Conservation (phyloP, 2,329 filamentous ascomycete genomes). For the Paecilomyces niveus region DNA sequence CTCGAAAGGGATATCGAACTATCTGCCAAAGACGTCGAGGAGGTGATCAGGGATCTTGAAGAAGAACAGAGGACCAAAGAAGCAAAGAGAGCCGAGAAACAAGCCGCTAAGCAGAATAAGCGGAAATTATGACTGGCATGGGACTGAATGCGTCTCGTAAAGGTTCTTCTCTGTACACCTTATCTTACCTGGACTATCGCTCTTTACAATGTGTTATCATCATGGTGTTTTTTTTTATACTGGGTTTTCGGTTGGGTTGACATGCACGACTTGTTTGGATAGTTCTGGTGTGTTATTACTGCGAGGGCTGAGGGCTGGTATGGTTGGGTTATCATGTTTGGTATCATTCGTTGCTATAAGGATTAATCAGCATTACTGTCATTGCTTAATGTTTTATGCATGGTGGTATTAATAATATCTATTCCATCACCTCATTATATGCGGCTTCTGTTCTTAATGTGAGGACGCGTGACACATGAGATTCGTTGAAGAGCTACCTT, state of each 20-base stretch:
- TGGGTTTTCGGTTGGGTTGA: neutral
- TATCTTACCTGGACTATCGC: neutral
- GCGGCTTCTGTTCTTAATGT: neutral
- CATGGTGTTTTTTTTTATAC: neutral
- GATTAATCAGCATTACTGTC: too few species aligned
- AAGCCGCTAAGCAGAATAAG: neutral
- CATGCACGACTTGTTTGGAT: neutral
- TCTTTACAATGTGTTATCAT: neutral
- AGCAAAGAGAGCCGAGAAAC: neutral
- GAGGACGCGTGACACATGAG: neutral
- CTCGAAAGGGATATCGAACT: neutral
- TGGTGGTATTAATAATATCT: too few species aligned
- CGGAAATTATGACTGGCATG: neutral
- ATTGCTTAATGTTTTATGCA: too few species aligned
- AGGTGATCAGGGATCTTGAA: conserved; percentile 1
- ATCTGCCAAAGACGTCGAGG: neutral
- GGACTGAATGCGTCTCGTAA: neutral
- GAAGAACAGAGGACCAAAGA: neutral
- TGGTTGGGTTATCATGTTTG: neutral
- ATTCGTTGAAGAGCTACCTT: neutral
- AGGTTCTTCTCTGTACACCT: neutral
- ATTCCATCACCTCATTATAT: too few species aligned
- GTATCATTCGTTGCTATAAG: neutral
- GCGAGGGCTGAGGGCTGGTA: neutral
- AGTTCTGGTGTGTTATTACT: neutral